Evolutionary conservation across 208 protist species (phyloP).

Genomic region (Blastocrithidia nonstop): DNA sequence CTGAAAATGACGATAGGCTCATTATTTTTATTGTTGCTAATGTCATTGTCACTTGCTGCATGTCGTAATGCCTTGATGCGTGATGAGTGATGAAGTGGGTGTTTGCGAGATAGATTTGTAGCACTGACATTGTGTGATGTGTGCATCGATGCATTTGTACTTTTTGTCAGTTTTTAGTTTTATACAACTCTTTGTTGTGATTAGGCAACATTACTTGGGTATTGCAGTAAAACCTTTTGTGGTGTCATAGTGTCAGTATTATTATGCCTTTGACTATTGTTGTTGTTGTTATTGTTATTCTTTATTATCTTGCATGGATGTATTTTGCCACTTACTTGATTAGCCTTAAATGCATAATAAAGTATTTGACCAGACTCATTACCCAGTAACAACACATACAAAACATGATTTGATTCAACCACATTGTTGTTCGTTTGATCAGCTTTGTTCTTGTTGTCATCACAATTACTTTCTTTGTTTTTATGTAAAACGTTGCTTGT

Average conservation of each 20-base stretch:
- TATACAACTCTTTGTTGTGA: neutral
- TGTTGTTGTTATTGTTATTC: neutral
- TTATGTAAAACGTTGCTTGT: too few species aligned
- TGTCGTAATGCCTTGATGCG: slow-evolving; percentile 30
- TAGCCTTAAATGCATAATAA: slow-evolving; percentile 1
- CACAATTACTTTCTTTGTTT: too few species aligned
- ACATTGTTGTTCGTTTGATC: neutral
- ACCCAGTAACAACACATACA: slow-evolving; percentile 27
- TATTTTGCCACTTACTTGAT: too few species aligned
- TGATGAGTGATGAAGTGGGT: slow-evolving; percentile 28
- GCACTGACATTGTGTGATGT: too few species aligned
- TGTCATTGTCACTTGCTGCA: slow-evolving; percentile 3
- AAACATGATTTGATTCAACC: too few species aligned
- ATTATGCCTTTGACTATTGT: neutral
- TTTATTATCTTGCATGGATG: too few species aligned
- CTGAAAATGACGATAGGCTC: slow-evolving; percentile 22
- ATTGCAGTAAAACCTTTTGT: neutral
- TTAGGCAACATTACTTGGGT: neutral
- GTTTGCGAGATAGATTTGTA: too few species aligned
- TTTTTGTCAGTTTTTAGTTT: neutral
- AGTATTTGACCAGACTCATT: slow-evolving; percentile 30
- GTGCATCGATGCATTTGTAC: slow-evolving; percentile 13
- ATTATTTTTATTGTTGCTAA: neutral
- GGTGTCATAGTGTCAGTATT: too few species aligned
- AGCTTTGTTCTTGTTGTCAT: too few species aligned